Evolutionary conservation across 73 alveolate genomes (phyloP), one percentile per base, ranked within the genome.

Genomic region (Breviolum minutum): DNA sequence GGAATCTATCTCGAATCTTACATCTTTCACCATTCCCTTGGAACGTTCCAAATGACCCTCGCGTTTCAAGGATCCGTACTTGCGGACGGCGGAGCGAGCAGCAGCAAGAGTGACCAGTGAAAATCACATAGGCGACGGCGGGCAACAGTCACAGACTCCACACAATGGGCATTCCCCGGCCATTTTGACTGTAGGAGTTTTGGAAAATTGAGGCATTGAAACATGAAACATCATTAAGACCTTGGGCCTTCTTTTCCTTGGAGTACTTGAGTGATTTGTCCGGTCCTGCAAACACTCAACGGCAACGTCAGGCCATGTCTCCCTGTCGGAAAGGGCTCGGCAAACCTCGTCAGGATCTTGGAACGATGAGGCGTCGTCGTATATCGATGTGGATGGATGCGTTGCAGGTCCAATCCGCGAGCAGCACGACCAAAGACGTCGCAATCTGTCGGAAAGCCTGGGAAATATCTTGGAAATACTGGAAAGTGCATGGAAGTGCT

Each of bases 31-130:
- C 54, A 40, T 40, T 40, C 54, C 54, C 54, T 40, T 40, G 54
- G 54, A 40, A 40, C 54, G 48, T 12, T 19, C 82, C 13, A 40
- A 24, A 73, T 10, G 27, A 40, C 27, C 29, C 13, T 73, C 27
- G 82, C 2, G 27, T 9, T 26, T 74, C 66, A 20, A 86, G 94
- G 94, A 86, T 63, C 94, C 94, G 22, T 63, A 86, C 48, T 63
- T 86, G 63, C 94, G 94, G 63, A 86, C 94, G 8, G 94, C 94
- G 7, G 94, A 86, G 79, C 94, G 94, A 27, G 94, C 94, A 13
- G 94, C 63, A 10, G 94, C 94, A 8, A 54, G 94, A 63, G 94
- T 86, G 76, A 83, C 92, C 61, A 83, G 76, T n/a, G 92, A 83
- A 22, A 62, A 74, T 61, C 92, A 83, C 17, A 68, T 68, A 68